Evolutionary conservation across 2,329 filamentous ascomycete species (phyloP).

Genomic region (Emergomyces pasteurianus): DNA sequence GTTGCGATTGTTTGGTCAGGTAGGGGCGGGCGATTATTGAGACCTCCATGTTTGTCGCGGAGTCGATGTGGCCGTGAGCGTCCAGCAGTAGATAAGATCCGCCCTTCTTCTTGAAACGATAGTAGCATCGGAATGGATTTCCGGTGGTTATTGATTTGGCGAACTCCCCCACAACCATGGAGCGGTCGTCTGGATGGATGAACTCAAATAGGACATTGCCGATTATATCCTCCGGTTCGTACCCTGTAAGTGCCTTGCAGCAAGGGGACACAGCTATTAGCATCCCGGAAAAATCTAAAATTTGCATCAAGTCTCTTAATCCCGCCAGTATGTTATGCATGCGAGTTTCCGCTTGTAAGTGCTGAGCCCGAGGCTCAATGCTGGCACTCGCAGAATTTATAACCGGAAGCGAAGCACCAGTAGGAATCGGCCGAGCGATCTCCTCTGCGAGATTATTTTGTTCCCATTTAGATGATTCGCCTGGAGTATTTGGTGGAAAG

Average conservation of each 20-base stretch:
- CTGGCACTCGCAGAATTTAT: slow-evolving; percentile 28
- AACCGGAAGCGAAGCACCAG: background rate
- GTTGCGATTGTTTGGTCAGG: slow-evolving; percentile 70
- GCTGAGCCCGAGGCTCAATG: slow-evolving; percentile 45
- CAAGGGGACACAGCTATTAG: slow-evolving; percentile 81
- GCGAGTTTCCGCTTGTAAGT: slow-evolving; percentile 63
- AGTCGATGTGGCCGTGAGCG: slow-evolving; percentile 83
- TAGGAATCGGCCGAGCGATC: too few species aligned
- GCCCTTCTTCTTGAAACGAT: slow-evolving; percentile 67
- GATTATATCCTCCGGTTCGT: slow-evolving; percentile 55
- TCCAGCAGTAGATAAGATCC: slow-evolving; percentile 71
- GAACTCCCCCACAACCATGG: slow-evolving; percentile 74
- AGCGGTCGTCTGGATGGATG: slow-evolving; percentile 75
- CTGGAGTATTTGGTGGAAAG: background rate
- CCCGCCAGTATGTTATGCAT: slow-evolving; percentile 71
- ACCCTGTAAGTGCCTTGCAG: slow-evolving; percentile 62
- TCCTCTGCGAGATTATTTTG: background rate
- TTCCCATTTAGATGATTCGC: background rate
- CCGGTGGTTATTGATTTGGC: slow-evolving; percentile 77
- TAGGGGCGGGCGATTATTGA: slow-evolving; percentile 91
- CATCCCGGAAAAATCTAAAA: slow-evolving; percentile 71
- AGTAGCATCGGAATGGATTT: slow-evolving; percentile 72
- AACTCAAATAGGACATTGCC: slow-evolving; percentile 68
- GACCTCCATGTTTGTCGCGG: slow-evolving; percentile 61
- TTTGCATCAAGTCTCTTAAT: slow-evolving; percentile 76